phyloP scores from a whole-genome alignment of 208 protist species.

The Leishmania tarentolae region DNA sequence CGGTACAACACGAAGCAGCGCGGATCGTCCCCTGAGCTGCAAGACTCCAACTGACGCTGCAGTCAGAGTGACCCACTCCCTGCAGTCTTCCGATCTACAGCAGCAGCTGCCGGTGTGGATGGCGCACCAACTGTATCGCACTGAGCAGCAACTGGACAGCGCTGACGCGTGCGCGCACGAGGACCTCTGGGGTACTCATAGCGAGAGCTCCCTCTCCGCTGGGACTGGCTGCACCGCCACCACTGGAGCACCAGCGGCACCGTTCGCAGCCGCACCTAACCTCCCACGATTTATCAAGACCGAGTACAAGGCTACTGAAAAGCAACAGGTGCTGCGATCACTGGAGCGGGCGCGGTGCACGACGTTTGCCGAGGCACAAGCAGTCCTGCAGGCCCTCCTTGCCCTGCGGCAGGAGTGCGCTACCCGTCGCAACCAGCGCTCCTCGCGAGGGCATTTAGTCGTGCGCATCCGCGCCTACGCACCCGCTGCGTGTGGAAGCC shows the following conservation, averaged over 20 bases:
- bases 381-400: conserved; percentile 39
- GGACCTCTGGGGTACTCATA: neutral
- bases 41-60: neutral
- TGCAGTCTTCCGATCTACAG: no score
- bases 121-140: conserved; percentile 17
- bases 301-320: conserved; percentile 63
- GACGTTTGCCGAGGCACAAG: conserved; percentile 32
- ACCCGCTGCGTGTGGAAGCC: neutral
- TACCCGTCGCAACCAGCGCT: conserved; percentile 55
- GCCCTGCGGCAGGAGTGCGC: conserved; percentile 41
- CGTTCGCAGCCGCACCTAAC: neutral
- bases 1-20: neutral
- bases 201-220: neutral
- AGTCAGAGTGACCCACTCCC: neutral
- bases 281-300: conserved; percentile 14
- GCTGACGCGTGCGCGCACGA: neutral
- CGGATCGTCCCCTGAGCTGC: conserved; percentile 6
- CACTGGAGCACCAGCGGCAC: neutral
- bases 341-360: conserved; percentile 39
- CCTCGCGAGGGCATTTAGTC: conserved; percentile 53
- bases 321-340: conserved; percentile 44
- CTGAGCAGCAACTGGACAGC: conserved; percentile 6
- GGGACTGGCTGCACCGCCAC: neutral
- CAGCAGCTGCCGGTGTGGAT: conserved; percentile 21
- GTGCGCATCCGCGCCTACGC: conserved; percentile 41